Evolutionary conservation across 148 eudicot genomes (phyloP), one percentile per base, ranked within the genome.

Genomic region (Suaeda aralocaspica): DNA sequence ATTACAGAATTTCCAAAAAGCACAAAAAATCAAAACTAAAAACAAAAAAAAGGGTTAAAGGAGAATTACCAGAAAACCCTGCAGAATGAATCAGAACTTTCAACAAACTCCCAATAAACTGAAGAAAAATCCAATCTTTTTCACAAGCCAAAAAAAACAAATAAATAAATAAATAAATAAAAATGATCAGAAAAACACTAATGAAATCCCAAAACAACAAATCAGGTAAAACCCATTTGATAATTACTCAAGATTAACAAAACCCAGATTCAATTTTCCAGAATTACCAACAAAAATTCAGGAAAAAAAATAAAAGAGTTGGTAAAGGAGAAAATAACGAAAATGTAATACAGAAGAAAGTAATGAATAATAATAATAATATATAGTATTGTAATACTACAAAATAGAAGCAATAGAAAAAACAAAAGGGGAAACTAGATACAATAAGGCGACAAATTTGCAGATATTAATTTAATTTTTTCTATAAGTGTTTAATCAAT

Each of bases 251-350:
- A 70, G 57, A 65, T 1, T 24, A 65, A 57, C 29, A 76, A 69
- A 76, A 70, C 62, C 79, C 73, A 77, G 65, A 10, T 72, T 25
- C 58, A 64, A 72, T 34, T 64, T 72, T 2, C 9, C 50, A 18
- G 18, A 59, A 59, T 44, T 33, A 34, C n/a, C 0, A 56, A 41
- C 30, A 57, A 52, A 42, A 16, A 34, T 67, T 66, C 62, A 18
- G 49, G 72, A 34, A 39, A 61, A 61, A 61, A n/a, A 39, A 21
- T 31, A 50, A 36, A 8, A 4, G 45, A 59, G 26, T 24, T 24
- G 36, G 12, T 26, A 41, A 2, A 42, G 25, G 4, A 41, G 16
- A 41, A 22, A 44, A 18, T 14, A 18, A 48, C 5, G 11, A 67
- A 13, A 34, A 33, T 55, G 30, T 12, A 19, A 55, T 29, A 59